A percentile compares a stretch with the other conserved stretches of the same genome.
Conservation (phyloP, 1,284 basidiomycete species). For the Meripilus lineatus region DNA sequence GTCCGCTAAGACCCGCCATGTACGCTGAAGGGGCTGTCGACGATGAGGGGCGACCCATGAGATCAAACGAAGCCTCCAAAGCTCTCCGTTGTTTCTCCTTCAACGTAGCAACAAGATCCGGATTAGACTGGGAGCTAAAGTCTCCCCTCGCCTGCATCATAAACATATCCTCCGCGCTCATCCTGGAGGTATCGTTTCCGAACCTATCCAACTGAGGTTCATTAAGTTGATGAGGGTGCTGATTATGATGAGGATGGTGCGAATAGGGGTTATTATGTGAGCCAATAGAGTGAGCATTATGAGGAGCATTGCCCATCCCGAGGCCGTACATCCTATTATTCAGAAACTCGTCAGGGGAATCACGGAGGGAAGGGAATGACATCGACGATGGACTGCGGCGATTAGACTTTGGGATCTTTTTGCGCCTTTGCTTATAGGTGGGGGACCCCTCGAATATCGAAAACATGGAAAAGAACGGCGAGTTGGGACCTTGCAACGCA, state of each 20-base stretch:
- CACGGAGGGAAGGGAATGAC: conserved; percentile 1
- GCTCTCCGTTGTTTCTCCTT: conserved; percentile 28
- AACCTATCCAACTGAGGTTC: conserved; percentile 27
- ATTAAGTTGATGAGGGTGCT: conserved; percentile 6
- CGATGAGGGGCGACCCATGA: not conserved
- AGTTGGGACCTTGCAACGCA: conserved; percentile 28
- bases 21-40: not conserved
- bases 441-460: conserved; percentile 80
- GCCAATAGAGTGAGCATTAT: not conserved
- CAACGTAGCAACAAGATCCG: conserved; percentile 24
- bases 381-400: conserved; percentile 9
- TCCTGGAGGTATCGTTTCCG: conserved; percentile 25
- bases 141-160: conserved; percentile 54
- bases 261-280: not conserved
- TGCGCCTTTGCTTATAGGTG: conserved; percentile 82
- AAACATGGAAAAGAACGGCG: conserved; percentile 62
- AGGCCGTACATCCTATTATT: no score
- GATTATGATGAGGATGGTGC: no score
- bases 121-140: conserved; percentile 28
- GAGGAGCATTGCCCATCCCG: not conserved
- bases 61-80: conserved; percentile 14
- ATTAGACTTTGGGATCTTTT: conserved; percentile 48
- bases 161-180: conserved; percentile 63
- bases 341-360: conserved; percentile 4
- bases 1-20: not conserved